Percentiles rank a stretch among this genome's conserved stretches.
Evolutionary conservation across 495 filamentous ascomycete genomes (phyloP).

Genomic region (Daldinia bambusicola): DNA sequence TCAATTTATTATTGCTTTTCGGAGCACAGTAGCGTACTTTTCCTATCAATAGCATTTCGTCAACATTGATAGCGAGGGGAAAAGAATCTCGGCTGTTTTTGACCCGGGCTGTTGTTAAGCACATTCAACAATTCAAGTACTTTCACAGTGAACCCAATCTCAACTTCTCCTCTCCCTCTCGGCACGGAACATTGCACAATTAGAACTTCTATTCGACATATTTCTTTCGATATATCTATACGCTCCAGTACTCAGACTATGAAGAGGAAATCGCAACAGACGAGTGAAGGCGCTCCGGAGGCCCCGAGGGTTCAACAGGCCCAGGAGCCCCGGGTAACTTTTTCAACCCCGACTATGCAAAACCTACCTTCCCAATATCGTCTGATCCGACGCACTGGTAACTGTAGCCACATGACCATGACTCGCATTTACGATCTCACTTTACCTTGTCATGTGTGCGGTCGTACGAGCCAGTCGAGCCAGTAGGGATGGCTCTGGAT

Average conservation of each 20-base stretch:
- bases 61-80: background rate
- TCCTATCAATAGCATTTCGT: background rate
- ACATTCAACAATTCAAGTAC: background rate
- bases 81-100: background rate
- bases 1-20: background rate
- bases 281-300: background rate
- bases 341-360: background rate
- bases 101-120: background rate
- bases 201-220: slow-evolving; percentile 1
- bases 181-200: background rate
- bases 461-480: slow-evolving; percentile 52
- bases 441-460: slow-evolving; percentile 64
- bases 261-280: background rate
- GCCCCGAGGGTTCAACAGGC: background rate
- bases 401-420: slow-evolving; percentile 71
- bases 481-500: slow-evolving; percentile 72
- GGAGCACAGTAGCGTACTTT: background rate
- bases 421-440: slow-evolving; percentile 60
- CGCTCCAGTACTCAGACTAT: background rate
- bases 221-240: background rate
- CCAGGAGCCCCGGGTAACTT: background rate
- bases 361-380: background rate
- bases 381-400: too few species aligned
- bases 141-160: background rate
- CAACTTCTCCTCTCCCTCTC: background rate